Evolutionary conservation across 176 grass and related monocot genomes (phyloP).

Genomic region (Echinochloa phyllopogon): DNA sequence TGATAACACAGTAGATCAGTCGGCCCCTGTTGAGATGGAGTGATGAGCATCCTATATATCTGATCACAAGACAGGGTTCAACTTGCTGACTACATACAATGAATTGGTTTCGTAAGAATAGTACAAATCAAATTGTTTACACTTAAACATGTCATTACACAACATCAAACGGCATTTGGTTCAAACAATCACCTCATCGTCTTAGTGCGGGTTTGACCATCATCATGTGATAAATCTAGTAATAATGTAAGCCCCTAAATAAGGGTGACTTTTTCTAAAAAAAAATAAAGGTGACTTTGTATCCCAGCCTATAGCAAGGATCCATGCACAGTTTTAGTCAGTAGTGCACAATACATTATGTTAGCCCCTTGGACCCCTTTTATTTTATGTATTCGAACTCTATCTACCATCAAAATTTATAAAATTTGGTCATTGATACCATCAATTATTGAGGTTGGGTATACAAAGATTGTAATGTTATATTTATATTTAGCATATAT

Average conservation of each 20-base stretch:
- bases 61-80: not conserved
- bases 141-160: not conserved
- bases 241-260: not conserved
- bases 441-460: no score
- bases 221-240: not conserved
- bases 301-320: not conserved
- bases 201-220: no score
- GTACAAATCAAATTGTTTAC: not conserved
- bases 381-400: no score
- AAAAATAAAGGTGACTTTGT: no score
- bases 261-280: no score
- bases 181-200: not conserved
- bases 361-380: not conserved
- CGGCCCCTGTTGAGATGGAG: not conserved
- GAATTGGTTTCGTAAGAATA: not conserved
- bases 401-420: not conserved
- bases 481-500: not conserved
- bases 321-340: not conserved
- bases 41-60: not conserved
- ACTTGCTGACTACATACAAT: not conserved
- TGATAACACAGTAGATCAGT: not conserved
- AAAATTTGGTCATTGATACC: no score
- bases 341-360: not conserved
- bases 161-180: not conserved
- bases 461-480: not conserved